A percentile compares a stretch with the other conserved stretches of the same genome.
These are phyloP conservation scores for Macadamia tetraphylla DNA, from an alignment of 164 flowering plant genomes.

Conservation along the genomic window DNA sequence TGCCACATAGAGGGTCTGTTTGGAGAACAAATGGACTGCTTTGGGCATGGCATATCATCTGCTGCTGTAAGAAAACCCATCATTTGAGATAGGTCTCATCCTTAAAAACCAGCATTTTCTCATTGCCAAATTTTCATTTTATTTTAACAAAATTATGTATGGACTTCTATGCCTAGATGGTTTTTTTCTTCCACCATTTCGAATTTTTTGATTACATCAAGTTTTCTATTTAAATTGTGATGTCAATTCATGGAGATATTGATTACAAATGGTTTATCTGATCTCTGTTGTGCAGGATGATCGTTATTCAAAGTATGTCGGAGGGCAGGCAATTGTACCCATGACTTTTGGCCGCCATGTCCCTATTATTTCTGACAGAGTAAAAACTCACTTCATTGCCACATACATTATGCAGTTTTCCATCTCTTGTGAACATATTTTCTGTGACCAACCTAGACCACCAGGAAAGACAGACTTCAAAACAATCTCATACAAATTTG, in stretches of 20 bases:
- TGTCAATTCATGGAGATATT: background rate
- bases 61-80: background rate
- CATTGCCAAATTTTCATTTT: too few species aligned
- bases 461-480: too few species aligned
- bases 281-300: constrained; percentile 59
- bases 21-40: background rate
- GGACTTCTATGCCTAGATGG: too few species aligned
- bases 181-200: too few species aligned
- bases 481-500: too few species aligned
- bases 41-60: background rate
- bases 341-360: constrained; percentile 95
- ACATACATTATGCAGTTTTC: too few species aligned
- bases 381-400: constrained; percentile 14
- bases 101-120: background rate
- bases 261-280: constrained; percentile 2
- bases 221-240: too few species aligned
- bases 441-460: too few species aligned
- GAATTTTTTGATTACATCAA: too few species aligned
- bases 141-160: too few species aligned
- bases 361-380: constrained; percentile 86
- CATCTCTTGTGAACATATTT: too few species aligned
- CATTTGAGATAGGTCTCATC: background rate
- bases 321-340: constrained; percentile 84
- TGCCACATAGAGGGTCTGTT: too few species aligned
- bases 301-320: constrained; percentile 76